These are phyloP conservation scores for Filobasidium wieringae DNA, from an alignment of 768 basidiomycete genomes.

Conservation along the genomic window DNA sequence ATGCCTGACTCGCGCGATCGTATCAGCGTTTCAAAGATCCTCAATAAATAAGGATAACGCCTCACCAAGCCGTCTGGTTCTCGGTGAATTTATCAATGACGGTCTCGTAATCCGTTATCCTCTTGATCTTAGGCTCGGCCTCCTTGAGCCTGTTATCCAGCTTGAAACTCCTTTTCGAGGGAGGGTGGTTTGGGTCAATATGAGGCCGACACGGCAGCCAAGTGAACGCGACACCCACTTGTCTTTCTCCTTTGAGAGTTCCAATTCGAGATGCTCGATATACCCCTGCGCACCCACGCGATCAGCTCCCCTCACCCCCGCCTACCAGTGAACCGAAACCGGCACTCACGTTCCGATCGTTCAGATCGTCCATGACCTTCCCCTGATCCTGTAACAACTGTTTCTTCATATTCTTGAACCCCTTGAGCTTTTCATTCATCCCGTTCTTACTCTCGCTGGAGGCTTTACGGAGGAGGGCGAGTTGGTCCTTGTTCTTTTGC, in stretches of 20 bases:
- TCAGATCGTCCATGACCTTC: constrained; percentile 4
- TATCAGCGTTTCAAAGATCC: background rate
- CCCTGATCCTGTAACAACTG: constrained; percentile 6
- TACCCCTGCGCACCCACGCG: background rate
- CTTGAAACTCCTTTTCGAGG: constrained; percentile 1
- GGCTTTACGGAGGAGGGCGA: background rate
- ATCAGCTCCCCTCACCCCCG: background rate
- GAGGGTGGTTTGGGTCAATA: background rate
- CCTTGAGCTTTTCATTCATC: constrained; percentile 5
- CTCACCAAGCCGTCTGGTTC: constrained; percentile 9
- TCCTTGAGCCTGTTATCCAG: constrained; percentile 7
- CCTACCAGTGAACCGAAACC: background rate
- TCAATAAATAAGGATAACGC: background rate
- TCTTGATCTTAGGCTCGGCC: constrained; percentile 12
- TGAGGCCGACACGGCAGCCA: background rate
- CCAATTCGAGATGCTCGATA: constrained; percentile 2
- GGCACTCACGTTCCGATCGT: constrained; percentile 3
- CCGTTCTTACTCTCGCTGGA: background rate
- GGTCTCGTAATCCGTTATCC: constrained; percentile 9
- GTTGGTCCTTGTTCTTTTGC: background rate
- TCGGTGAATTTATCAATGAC: constrained; percentile 5
- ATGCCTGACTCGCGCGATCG: background rate
- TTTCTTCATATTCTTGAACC: constrained; percentile 1
- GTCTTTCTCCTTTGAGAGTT: constrained; percentile 8
- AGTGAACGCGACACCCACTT: background rate